These are phyloP conservation scores for Astraeus odoratus DNA, from an alignment of 768 basidiomycete genomes.

Conservation along the genomic window DNA sequence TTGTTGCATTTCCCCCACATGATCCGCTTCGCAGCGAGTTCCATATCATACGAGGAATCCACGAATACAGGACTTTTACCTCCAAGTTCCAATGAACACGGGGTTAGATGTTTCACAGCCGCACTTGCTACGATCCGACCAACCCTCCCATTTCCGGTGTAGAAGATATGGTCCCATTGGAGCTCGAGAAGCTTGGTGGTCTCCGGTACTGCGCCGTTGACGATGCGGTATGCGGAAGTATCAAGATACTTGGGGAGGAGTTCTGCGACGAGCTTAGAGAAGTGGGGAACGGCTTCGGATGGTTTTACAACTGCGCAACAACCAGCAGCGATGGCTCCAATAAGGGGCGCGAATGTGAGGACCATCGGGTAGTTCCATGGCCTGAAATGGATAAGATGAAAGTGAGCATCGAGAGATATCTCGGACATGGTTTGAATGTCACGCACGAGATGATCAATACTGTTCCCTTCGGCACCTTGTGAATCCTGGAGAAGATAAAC, in stretches of 20 bases:
- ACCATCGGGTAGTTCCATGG: constrained; percentile 66
- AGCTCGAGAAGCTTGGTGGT: constrained; percentile 25
- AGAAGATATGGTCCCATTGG: constrained; percentile 32
- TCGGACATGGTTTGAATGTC: not conserved
- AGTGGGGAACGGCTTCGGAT: constrained; percentile 49
- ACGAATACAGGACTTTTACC: constrained; percentile 44
- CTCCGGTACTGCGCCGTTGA: constrained; percentile 41
- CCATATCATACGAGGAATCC: constrained; percentile 34
- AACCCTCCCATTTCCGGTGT: constrained; percentile 29
- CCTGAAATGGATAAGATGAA: constrained; percentile 22
- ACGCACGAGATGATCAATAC: constrained; percentile 54
- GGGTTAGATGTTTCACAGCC: constrained; percentile 29
- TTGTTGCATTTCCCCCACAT: constrained; percentile 63
- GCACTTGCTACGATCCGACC: constrained; percentile 19
- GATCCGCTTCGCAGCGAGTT: constrained; percentile 54
- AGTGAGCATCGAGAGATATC: not conserved
- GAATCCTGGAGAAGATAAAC: constrained; percentile 21
- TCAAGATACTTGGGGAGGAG: constrained; percentile 55
- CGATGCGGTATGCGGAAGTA: constrained; percentile 41
- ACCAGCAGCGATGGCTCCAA: constrained; percentile 71
- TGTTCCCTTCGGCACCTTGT: constrained; percentile 55
- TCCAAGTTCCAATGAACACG: constrained; percentile 24
- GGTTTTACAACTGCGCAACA: constrained; percentile 62
- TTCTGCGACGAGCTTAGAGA: constrained; percentile 42
- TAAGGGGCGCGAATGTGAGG: constrained; percentile 48